phyloP scores from a whole-genome alignment of 164 flowering plant genomes.

The Warburgia ugandensis region DNA sequence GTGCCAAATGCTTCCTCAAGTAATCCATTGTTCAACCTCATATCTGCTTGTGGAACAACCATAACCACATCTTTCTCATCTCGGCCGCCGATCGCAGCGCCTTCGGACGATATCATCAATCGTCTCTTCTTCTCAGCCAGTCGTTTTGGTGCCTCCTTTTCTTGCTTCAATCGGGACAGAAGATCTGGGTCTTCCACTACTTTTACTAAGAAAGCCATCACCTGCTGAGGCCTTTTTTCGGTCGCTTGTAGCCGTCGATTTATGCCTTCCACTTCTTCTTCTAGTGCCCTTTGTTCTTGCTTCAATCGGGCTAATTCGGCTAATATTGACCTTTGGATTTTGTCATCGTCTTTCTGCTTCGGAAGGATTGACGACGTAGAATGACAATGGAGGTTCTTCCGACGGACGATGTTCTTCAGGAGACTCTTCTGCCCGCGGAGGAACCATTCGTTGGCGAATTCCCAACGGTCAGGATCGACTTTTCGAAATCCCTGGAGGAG shows the following conservation, averaged over 20 bases:
- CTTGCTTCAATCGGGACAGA: constrained; percentile 41
- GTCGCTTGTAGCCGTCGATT: constrained; percentile 59
- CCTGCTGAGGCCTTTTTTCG: constrained; percentile 72
- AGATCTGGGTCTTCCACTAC: constrained; percentile 69
- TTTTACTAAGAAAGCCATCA: constrained; percentile 75
- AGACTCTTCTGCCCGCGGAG: constrained; percentile 68
- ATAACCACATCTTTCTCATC: constrained; percentile 1
- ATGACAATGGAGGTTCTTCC: constrained; percentile 12
- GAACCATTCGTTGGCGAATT: constrained; percentile 79
- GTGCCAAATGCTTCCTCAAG: neutral
- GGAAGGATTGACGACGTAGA: neutral
- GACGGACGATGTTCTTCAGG: constrained; percentile 52
- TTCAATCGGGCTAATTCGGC: constrained; percentile 52
- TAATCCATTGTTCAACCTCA: neutral
- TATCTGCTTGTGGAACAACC: neutral
- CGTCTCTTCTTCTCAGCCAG: constrained; percentile 35
- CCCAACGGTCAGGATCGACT: constrained; percentile 87
- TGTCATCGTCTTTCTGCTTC: constrained; percentile 7
- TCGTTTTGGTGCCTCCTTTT: constrained; percentile 23
- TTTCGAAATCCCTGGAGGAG: constrained; percentile 61
- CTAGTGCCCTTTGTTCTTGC: constrained; percentile 52
- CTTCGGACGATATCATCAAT: constrained; percentile 12
- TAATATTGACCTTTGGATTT: constrained; percentile 34
- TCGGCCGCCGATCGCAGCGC: neutral
- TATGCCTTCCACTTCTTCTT: constrained; percentile 53